Conservation (phyloP, 179 eudicot genomes). For the Silene noctiflora region DNA sequence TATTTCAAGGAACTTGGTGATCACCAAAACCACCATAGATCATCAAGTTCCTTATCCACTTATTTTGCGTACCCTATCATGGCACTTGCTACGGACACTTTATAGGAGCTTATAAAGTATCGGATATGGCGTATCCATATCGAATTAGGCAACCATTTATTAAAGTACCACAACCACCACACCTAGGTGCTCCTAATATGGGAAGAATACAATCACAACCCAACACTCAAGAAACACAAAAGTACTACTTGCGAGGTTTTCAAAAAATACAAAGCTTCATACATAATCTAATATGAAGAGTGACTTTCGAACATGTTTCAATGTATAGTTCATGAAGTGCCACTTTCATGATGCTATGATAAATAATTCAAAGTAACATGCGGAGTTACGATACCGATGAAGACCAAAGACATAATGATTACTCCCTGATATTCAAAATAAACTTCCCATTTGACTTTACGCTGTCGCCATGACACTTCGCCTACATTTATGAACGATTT, state of each 20-base stretch:
- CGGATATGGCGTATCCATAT: background rate
- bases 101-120: background rate
- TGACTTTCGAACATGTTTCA: background rate
- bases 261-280: background rate
- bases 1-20: too few relatives aligned
- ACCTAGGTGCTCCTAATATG: background rate
- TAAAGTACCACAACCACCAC: background rate
- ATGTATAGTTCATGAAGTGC: background rate
- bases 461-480: too few relatives aligned
- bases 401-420: background rate
- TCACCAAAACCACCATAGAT: too few relatives aligned
- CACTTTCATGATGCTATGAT: background rate
- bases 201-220: background rate
- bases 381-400: background rate
- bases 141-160: background rate
- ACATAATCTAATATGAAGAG: background rate
- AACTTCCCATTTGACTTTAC: too few relatives aligned
- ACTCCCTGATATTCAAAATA: too few relatives aligned
- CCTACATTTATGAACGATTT: too few relatives aligned
- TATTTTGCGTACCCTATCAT: too few relatives aligned
- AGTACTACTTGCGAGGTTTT: background rate
- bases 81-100: background rate
- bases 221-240: background rate
- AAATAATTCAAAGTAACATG: conserved; percentile 8
- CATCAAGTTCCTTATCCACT: too few relatives aligned